Base-by-base conservation (phyloP, 1,139 yeast genomes). In the Lodderomyces parapsilosis region DNA sequence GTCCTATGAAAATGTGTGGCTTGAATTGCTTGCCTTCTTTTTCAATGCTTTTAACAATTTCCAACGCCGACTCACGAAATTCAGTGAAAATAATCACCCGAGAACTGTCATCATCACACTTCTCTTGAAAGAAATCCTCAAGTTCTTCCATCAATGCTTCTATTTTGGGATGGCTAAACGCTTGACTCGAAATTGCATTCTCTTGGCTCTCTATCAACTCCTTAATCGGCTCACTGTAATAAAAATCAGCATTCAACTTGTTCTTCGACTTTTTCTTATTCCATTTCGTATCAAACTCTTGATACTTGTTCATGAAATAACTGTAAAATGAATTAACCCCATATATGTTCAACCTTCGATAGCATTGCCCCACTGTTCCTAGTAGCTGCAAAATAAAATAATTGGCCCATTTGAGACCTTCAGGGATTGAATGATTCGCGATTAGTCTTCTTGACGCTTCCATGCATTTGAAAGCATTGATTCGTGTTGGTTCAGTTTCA, bases 1-100 rank as follows among this genome's bases (percentile, higher is more conserved):
- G 99, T 0, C 99, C 99, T 49, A 94, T 87, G 59, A 94, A 94
- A 22, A 93, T 80, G 59, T 89, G 96, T 0, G 99, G 88, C 43
- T 78, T 76, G 20, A 86, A 71, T 3, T 57, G 51, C 1, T 63
- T 54, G 3, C 53, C 54, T 6, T 49, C 47, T 1, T 52, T 46
- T 49, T 82, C 87, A 28, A 93, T 71, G 2, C 81, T 76, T 46
- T 80, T 78, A 1, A 88, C 89, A 42, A 94, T 85, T 49, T 90
- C 97, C 30, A 88, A 68, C 0, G 98, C 98, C 4, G 96, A 85
- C 49, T 87, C 95, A 56, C 99, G 76, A 49, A 80, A 78, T 57
- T 90, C 96, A 0, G 96, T 87, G 58, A 93, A 93, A 0, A 93
- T 75, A 40, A 93, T 93, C 1, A 85, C 95, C 50, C 88, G 77